phyloP scores from a whole-genome alignment of 352 stramenopile genomes.

The Pythium monospermum region DNA sequence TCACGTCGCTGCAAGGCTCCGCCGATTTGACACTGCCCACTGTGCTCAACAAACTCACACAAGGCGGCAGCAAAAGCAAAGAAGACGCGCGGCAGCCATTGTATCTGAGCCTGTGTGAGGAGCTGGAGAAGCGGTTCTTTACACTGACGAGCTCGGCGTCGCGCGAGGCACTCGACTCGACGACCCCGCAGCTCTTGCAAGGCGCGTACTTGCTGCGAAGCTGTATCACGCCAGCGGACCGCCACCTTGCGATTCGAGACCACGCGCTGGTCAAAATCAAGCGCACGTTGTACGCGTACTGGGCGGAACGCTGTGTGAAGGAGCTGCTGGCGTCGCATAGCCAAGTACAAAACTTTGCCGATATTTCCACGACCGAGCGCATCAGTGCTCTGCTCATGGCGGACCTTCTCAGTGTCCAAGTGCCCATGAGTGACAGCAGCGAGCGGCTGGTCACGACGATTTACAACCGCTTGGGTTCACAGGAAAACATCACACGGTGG shows the following conservation, averaged over 20 bases:
- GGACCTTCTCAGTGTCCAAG: conserved; percentile 71
- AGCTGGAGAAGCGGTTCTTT: conserved; percentile 48
- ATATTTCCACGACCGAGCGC: conserved; percentile 31
- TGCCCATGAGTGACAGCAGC: conserved; percentile 25
- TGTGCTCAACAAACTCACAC: conserved; percentile 52
- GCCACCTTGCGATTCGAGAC: conserved; percentile 38
- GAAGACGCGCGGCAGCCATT: conserved; percentile 39
- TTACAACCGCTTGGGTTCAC: conserved; percentile 52
- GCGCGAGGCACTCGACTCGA: not conserved
- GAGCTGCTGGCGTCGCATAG: conserved; percentile 40
- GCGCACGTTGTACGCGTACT: conserved; percentile 49
- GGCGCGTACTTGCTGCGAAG: conserved; percentile 53
- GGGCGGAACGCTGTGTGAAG: conserved; percentile 52
- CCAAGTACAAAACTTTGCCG: conserved; percentile 54
- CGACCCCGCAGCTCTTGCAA: conserved; percentile 45
- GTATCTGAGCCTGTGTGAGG: conserved; percentile 55
- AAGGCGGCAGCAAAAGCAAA: conserved; percentile 12
- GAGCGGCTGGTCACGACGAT: conserved; percentile 48
- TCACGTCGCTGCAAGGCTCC: conserved; percentile 48
- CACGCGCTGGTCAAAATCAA: conserved; percentile 32
- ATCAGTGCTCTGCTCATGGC: conserved; percentile 70
- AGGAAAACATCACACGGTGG: conserved; percentile 41
- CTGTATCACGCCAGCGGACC: conserved; percentile 46
- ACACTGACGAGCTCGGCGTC: not conserved
- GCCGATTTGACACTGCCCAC: conserved; percentile 46